Evolutionary conservation across 257 asterid genomes (phyloP), one percentile per base, ranked within the genome.

Genomic region (Solanum piurae): DNA sequence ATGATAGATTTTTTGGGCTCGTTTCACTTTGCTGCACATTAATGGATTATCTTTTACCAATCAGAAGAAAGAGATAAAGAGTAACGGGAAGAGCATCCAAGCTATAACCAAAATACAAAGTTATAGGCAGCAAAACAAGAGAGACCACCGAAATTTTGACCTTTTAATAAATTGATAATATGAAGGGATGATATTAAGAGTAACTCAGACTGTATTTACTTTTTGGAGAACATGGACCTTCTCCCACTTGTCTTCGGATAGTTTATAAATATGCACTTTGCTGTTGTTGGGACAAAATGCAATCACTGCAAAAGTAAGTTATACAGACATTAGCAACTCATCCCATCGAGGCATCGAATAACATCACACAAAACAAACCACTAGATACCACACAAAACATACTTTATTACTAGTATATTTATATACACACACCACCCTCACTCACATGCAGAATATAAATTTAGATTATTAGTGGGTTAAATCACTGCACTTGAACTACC

Each of bases 191-290:
- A 60, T 20, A 86, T 46, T 72, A 86, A 71, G 40, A 21, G 9
- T 23, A 36, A 4, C 55, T 40, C 71, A 23, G 77, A 82, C 66
- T 18, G 42, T 74, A 44, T 46, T 75, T 91, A 95, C 99, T 98
- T 95, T 97, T 49, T 97, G 98, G 89, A 97, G 98, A 92, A 94
- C 95, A 87, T 95, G 98, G 91, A 95, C 90, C 94, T 93, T 97
- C 95, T 97, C 99, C 99, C 99, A 97, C 92, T 95, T 95, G 49
- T 92, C 98, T 52, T 94, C 98, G 62, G 92, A 88, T 88, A 92
- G 58, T 88, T 91, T 93, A 88, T 95, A 95, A 49, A 97, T 95
- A 89, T 97, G 98, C 86, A 97, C 98, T 91, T 97, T 98, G 73
- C 90, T 91, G 93, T 92, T 95, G 91, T 97, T 97, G 25, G 98